Conservation (phyloP, 768 basidiomycete genomes). For the Tulasnella calospora region DNA sequence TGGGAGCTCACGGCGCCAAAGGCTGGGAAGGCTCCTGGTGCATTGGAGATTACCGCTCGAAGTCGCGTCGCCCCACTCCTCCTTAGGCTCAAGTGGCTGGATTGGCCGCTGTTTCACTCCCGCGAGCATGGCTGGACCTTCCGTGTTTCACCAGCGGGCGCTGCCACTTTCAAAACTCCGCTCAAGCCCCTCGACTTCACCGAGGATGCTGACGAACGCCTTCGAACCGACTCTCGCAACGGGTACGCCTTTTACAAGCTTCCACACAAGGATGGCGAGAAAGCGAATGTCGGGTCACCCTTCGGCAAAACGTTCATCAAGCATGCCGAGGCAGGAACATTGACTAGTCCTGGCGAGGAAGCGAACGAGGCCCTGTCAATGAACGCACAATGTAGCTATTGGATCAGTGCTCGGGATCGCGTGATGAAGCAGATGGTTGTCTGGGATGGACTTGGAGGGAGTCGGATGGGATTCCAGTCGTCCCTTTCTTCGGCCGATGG, state of each 20-base stretch:
- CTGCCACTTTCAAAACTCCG: slow-evolving; percentile 43
- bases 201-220: slow-evolving; percentile 54
- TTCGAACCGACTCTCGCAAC: slow-evolving; percentile 46
- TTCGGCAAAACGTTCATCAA: slow-evolving; percentile 85
- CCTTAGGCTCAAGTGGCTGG: slow-evolving; percentile 80
- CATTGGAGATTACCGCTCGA: slow-evolving; percentile 79
- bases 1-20: slow-evolving; percentile 71
- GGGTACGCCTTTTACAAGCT: slow-evolving; percentile 79
- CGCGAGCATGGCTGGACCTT: slow-evolving; percentile 89
- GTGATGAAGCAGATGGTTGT: slow-evolving; percentile 90
- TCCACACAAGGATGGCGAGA: slow-evolving; percentile 93
- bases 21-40: slow-evolving; percentile 60
- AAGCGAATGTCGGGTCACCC: slow-evolving; percentile 91
- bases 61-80: slow-evolving; percentile 80
- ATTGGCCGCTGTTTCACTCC: slow-evolving; percentile 78
- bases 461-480: slow-evolving; percentile 50
- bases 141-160: slow-evolving; percentile 51
- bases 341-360: slow-evolving; percentile 74
- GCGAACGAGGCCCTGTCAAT: slow-evolving; percentile 83
- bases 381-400: slow-evolving; percentile 94
- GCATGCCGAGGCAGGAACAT: slow-evolving; percentile 77
- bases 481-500: slow-evolving; percentile 28
- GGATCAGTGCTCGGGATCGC: slow-evolving; percentile 91
- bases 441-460: slow-evolving; percentile 53
- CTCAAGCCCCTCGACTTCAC: slow-evolving; percentile 52